Percentiles rank a stretch among this genome's conserved stretches.
Conservation (phyloP, 2,329 filamentous ascomycete genomes). For the Blastomyces percursus region DNA sequence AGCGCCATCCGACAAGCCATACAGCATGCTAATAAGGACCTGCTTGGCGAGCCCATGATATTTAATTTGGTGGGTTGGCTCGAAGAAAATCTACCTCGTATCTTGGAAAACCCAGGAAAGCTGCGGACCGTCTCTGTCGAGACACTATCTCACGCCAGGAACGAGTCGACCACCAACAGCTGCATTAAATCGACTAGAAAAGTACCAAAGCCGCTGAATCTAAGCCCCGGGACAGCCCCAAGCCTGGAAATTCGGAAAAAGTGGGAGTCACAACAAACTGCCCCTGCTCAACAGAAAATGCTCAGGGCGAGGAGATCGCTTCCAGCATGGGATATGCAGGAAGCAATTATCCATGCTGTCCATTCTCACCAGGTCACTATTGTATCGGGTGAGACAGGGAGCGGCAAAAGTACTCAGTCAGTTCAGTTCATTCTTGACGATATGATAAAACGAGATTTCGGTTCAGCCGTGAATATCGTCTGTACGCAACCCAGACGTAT, state of each 20-base stretch:
- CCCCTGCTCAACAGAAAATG: slow-evolving; percentile 61
- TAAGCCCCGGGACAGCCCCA: slow-evolving; percentile 46
- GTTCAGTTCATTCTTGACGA: slow-evolving; percentile 95
- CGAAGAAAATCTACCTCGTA: slow-evolving; percentile 68
- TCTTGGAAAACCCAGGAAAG: slow-evolving; percentile 73
- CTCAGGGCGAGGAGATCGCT: slow-evolving; percentile 58
- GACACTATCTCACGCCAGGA: slow-evolving; percentile 51
- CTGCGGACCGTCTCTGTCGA: slow-evolving; percentile 76
- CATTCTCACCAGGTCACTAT: slow-evolving; percentile 77
- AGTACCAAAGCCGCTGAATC: slow-evolving; percentile 51
- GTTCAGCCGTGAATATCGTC: slow-evolving; percentile 73
- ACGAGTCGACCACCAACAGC: slow-evolving; percentile 29
- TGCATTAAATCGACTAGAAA: slow-evolving; percentile 19
- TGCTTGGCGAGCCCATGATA: slow-evolving; percentile 79
- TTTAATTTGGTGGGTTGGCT: slow-evolving; percentile 88
- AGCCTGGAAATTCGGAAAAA: slow-evolving; percentile 50
- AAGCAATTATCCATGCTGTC: slow-evolving; percentile 66
- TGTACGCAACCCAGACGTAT: slow-evolving; percentile 94
- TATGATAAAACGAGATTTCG: slow-evolving; percentile 64
- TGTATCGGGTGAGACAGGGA: slow-evolving; percentile 93
- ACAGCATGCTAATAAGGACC: slow-evolving; percentile 55
- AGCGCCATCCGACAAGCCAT: slow-evolving; percentile 73
- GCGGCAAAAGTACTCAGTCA: slow-evolving; percentile 92
- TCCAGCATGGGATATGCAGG: slow-evolving; percentile 77
- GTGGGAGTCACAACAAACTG: slow-evolving; percentile 59